Conservation (phyloP, 2,329 filamentous ascomycete genomes). For the Lachnellula occidentalis region DNA sequence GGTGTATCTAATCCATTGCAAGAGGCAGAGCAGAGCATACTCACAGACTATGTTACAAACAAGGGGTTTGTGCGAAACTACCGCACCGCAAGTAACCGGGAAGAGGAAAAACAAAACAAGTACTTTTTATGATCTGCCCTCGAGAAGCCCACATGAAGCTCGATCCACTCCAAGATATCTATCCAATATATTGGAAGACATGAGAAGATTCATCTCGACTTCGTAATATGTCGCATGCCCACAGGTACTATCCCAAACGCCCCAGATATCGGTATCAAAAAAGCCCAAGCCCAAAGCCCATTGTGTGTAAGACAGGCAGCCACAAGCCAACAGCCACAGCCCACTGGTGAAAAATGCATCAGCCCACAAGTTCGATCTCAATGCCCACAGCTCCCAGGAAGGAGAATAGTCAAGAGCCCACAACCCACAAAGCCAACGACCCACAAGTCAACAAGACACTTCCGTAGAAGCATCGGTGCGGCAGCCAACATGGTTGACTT, state of each 20-base stretch:
- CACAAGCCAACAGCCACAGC: slow-evolving; percentile 32
- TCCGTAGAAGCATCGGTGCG: slow-evolving; percentile 10
- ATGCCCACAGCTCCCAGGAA: slow-evolving; percentile 32
- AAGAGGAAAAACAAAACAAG: slow-evolving; percentile 10
- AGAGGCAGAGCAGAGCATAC: slow-evolving; percentile 11
- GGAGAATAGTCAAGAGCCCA: slow-evolving; percentile 34
- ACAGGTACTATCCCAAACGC: slow-evolving; percentile 27
- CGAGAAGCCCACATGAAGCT: slow-evolving; percentile 30
- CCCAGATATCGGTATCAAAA: slow-evolving; percentile 25
- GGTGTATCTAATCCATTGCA: too few relatives aligned
- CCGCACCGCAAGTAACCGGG: slow-evolving; percentile 6
- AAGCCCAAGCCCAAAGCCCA: slow-evolving; percentile 16
- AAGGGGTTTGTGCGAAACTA: slow-evolving; percentile 12
- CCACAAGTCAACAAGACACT: slow-evolving; percentile 27
- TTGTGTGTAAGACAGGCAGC: slow-evolving; percentile 21
- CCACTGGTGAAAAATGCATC: slow-evolving; percentile 24
- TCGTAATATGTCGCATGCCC: slow-evolving; percentile 31
- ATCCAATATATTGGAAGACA: slow-evolving; percentile 13
- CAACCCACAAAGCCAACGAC: slow-evolving; percentile 34
- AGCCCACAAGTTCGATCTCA: slow-evolving; percentile 32
- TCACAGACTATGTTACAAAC: slow-evolving; percentile 22
- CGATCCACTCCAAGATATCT: slow-evolving; percentile 29
- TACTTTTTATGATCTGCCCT: slow-evolving; percentile 22
- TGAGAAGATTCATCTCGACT: slow-evolving; percentile 31
- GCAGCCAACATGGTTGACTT: slow-evolving; percentile 14